Conservation (phyloP, 495 filamentous ascomycete species). For the Oidiodendron maius region DNA sequence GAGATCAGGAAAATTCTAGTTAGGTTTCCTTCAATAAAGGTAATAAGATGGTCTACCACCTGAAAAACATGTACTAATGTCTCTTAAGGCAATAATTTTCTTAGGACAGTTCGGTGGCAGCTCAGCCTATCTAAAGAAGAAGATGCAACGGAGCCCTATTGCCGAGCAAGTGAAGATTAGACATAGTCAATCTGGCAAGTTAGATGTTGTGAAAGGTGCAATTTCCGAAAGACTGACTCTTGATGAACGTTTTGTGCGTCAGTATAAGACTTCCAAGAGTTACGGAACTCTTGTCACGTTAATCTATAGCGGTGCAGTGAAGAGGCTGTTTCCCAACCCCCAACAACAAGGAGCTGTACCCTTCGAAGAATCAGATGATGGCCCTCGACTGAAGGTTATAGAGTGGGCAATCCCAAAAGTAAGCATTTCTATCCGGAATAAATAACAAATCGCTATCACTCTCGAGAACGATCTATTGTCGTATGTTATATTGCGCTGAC, state of each 20-base stretch:
- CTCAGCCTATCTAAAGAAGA: constrained; percentile 6
- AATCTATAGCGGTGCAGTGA: neutral
- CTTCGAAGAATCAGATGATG: neutral
- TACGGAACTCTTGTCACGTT: constrained; percentile 7
- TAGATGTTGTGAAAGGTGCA: constrained; percentile 8
- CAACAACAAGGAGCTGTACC: neutral
- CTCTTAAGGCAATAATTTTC: constrained; percentile 6
- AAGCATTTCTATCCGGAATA: neutral
- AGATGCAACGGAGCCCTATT: constrained; percentile 1
- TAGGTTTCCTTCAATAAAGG: constrained; percentile 4
- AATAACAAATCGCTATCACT: no score
- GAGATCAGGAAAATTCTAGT: neutral
- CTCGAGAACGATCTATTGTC: no score
- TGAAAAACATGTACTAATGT: neutral
- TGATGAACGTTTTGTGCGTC: constrained; percentile 5
- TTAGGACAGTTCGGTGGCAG: constrained; percentile 8
- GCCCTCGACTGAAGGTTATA: neutral
- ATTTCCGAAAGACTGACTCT: constrained; percentile 5
- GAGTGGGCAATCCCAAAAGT: constrained; percentile 9
- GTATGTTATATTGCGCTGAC: neutral
- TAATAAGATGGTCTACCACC: neutral
- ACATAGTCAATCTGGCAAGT: constrained; percentile 7
- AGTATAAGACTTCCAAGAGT: constrained; percentile 3
- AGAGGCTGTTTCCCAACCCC: neutral
- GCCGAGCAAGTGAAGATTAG: constrained; percentile 1